phyloP scores from a whole-genome alignment of 1,284 basidiomycete species.

The Fomes fomentarius region DNA sequence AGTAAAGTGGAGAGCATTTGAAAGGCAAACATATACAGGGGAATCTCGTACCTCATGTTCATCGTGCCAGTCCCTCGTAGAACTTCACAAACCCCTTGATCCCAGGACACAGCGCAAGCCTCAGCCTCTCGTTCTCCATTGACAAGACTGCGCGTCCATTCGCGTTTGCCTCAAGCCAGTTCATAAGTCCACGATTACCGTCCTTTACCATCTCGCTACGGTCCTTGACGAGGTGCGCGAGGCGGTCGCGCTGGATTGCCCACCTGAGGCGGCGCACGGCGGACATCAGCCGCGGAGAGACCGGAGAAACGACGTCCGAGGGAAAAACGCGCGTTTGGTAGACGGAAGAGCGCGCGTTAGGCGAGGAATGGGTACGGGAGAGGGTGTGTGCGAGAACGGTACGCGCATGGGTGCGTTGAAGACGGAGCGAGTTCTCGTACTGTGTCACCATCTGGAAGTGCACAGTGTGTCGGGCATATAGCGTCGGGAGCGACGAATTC shows the following conservation, averaged over 20 bases:
- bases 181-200: conserved; percentile 41
- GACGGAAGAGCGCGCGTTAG: conserved; percentile 38
- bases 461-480: neutral
- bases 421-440: conserved; percentile 54
- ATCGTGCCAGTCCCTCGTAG: conserved; percentile 47
- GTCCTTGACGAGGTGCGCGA: conserved; percentile 55
- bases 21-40: no score
- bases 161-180: conserved; percentile 60
- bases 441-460: conserved; percentile 54
- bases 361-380: conserved; percentile 41
- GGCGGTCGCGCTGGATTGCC: conserved; percentile 57
- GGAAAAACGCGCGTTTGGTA: conserved; percentile 53
- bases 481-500: no score
- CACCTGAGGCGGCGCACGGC: conserved; percentile 59
- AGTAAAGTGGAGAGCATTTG: no score
- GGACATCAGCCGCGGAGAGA: conserved; percentile 59
- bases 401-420: conserved; percentile 52
- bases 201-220: conserved; percentile 31
- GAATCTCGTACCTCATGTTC: no score
- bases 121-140: conserved; percentile 61
- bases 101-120: conserved; percentile 68
- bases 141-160: conserved; percentile 43
- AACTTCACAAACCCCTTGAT: conserved; percentile 58
- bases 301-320: conserved; percentile 46
- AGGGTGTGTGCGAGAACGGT: conserved; percentile 51